These are phyloP conservation scores for Stachybotrys echinatus DNA, from an alignment of 2,329 filamentous ascomycete genomes.

Conservation along the genomic window DNA sequence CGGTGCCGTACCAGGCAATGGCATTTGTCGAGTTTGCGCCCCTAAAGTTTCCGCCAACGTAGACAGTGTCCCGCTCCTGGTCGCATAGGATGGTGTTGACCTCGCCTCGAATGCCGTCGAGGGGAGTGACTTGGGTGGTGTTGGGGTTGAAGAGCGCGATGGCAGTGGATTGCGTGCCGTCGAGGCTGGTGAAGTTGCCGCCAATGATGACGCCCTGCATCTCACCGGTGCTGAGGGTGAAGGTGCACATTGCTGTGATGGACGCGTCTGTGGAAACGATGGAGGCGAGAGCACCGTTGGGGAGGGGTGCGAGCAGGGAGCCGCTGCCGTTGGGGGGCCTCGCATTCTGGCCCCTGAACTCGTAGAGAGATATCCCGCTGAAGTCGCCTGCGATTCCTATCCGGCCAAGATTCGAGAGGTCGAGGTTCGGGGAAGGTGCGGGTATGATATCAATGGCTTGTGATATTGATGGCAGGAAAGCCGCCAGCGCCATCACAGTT, in stretches of 20 bases:
- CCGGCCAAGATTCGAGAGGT: slow-evolving; percentile 71
- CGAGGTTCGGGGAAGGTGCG: slow-evolving; percentile 66
- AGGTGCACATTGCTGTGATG: slow-evolving; percentile 84
- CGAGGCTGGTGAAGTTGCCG: slow-evolving; percentile 93
- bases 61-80: slow-evolving; percentile 68
- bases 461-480: slow-evolving; percentile 35
- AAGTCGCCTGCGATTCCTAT: slow-evolving; percentile 88
- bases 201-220: slow-evolving; percentile 75
- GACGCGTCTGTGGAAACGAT: slow-evolving; percentile 74
- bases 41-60: slow-evolving; percentile 83
- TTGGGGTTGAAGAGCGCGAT: slow-evolving; percentile 77
- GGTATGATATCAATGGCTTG: slow-evolving; percentile 54
- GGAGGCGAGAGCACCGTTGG: slow-evolving; percentile 76
- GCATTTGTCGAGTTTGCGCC: slow-evolving; percentile 82
- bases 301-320: slow-evolving; percentile 73
- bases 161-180: slow-evolving; percentile 67
- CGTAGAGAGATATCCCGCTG: slow-evolving; percentile 82
- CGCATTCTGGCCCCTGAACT: slow-evolving; percentile 76
- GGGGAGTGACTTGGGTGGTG: slow-evolving; percentile 62
- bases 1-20: slow-evolving; percentile 66
- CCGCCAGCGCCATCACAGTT: slow-evolving; percentile 33
- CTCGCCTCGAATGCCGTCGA: slow-evolving; percentile 76
- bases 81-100: slow-evolving; percentile 85
- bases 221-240: slow-evolving; percentile 60
- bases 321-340: slow-evolving; percentile 64